A percentile compares a stretch with the other conserved stretches of the same genome.
Evolutionary conservation across 371 early-diverging fungal species (phyloP).

Genomic region (Mucor racemosus): DNA sequence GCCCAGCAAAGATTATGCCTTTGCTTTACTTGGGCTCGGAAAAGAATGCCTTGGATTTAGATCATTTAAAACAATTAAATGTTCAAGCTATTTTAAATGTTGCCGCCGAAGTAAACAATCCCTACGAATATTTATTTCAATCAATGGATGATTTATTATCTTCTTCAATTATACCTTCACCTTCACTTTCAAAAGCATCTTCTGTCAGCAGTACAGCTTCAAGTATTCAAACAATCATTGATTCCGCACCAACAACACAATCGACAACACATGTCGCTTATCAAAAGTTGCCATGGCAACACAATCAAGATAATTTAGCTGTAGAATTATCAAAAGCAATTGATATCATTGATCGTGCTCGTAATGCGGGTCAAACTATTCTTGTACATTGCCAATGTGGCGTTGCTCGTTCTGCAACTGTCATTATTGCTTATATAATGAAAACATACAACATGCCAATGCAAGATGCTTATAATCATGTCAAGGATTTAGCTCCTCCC

Average conservation of each 20-base stretch:
- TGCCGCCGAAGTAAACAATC: constrained; percentile 72
- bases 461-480: constrained; percentile 79
- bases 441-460: constrained; percentile 60
- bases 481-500: constrained; percentile 69
- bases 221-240: constrained; percentile 23
- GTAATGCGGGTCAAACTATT: constrained; percentile 59
- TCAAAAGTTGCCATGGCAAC: constrained; percentile 79
- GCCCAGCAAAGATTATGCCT: constrained; percentile 67
- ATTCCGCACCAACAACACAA: not conserved
- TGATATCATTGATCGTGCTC: constrained; percentile 72
- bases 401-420: constrained; percentile 85
- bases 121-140: constrained; percentile 37
- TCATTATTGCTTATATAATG: constrained; percentile 91
- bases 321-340: constrained; percentile 72
- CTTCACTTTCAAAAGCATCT: constrained; percentile 41
- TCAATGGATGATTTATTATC: constrained; percentile 32
- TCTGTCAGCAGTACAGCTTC: constrained; percentile 37
- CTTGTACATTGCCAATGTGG: constrained; percentile 92
- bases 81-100: constrained; percentile 77
- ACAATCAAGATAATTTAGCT: constrained; percentile 72
- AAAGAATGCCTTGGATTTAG: constrained; percentile 56
- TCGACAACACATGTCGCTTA: constrained; percentile 28
- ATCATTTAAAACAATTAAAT: constrained; percentile 45
- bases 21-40: constrained; percentile 76
- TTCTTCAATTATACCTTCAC: constrained; percentile 28